Conservation (phyloP, 2,329 filamentous ascomycete genomes). For the Pyrenophora graminea region DNA sequence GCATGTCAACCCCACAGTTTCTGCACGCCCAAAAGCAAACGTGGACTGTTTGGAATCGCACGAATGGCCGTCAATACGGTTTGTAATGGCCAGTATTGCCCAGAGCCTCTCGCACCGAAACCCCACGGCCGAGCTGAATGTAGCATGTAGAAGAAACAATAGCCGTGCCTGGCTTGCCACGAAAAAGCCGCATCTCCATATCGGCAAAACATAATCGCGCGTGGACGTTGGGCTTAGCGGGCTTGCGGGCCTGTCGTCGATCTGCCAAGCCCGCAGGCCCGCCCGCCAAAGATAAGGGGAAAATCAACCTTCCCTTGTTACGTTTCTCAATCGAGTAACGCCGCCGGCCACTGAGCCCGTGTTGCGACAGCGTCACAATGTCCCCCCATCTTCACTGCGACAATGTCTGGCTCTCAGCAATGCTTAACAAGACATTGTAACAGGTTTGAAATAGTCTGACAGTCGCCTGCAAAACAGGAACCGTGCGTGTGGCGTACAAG, state of each 20-base stretch:
- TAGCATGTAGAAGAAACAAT: constrained; percentile 6
- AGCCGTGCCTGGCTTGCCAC: constrained; percentile 12
- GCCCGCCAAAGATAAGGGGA: constrained; percentile 34
- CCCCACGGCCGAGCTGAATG: constrained; percentile 34
- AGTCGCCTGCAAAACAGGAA: constrained; percentile 10
- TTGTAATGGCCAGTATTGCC: constrained; percentile 9
- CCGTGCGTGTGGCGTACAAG: constrained; percentile 31
- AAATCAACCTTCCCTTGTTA: constrained; percentile 21
- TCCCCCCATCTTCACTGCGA: background rate
- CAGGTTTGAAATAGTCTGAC: background rate
- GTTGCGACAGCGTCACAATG: constrained; percentile 16
- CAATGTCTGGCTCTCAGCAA: no score
- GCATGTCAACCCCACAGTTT: constrained; percentile 28
- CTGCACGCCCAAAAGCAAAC: background rate
- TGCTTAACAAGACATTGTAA: background rate
- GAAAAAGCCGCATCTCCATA: constrained; percentile 38
- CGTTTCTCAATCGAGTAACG: constrained; percentile 38
- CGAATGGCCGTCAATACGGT: constrained; percentile 21
- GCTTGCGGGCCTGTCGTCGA: constrained; percentile 27
- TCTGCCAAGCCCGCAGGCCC: constrained; percentile 29
- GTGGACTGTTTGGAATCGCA: background rate
- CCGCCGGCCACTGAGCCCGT: constrained; percentile 24
- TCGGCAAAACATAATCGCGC: constrained; percentile 35
- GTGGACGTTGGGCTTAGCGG: constrained; percentile 31
- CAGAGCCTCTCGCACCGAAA: constrained; percentile 1